phyloP scores from a whole-genome alignment of 345 rosid species.

The Nephelium lappaceum region DNA sequence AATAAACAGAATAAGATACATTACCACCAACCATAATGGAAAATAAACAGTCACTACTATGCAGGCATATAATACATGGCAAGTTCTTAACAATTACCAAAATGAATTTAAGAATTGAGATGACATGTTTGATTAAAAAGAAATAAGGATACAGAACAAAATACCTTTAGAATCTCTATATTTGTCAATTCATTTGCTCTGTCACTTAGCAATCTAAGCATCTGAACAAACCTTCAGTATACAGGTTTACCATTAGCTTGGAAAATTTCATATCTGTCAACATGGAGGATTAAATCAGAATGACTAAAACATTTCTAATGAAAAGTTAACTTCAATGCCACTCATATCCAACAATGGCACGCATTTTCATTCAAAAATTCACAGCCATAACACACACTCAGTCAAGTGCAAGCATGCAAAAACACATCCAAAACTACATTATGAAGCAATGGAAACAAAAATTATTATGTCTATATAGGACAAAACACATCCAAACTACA shows the following conservation, averaged over 20 bases:
- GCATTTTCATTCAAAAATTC: not conserved
- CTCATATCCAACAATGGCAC: not conserved
- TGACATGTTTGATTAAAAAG: not conserved
- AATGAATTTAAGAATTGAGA: slow-evolving; percentile 4
- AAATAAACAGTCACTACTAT: not conserved
- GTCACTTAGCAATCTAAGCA: slow-evolving; percentile 97
- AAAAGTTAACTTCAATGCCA: slow-evolving; percentile 1
- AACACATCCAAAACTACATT: not conserved
- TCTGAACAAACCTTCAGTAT: slow-evolving; percentile 97
- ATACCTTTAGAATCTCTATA: slow-evolving; percentile 97
- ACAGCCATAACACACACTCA: not conserved
- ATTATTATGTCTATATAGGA: not conserved
- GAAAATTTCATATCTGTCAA: slow-evolving; percentile 95
- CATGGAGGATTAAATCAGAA: slow-evolving; percentile 26
- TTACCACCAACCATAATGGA: no score
- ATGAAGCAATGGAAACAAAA: not conserved
- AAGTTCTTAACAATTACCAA: slow-evolving; percentile 13
- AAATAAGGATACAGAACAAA: slow-evolving; percentile 14
- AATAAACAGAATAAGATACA: not conserved
- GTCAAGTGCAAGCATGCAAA: not conserved
- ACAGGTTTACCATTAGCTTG: slow-evolving; percentile 99
- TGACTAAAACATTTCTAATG: not conserved
- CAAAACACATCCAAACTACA: not conserved
- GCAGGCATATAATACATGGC: not conserved
- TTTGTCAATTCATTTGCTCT: slow-evolving; percentile 86